Evolutionary conservation across 495 filamentous ascomycete genomes (phyloP).

Genomic region (Apodospora peruviana): DNA sequence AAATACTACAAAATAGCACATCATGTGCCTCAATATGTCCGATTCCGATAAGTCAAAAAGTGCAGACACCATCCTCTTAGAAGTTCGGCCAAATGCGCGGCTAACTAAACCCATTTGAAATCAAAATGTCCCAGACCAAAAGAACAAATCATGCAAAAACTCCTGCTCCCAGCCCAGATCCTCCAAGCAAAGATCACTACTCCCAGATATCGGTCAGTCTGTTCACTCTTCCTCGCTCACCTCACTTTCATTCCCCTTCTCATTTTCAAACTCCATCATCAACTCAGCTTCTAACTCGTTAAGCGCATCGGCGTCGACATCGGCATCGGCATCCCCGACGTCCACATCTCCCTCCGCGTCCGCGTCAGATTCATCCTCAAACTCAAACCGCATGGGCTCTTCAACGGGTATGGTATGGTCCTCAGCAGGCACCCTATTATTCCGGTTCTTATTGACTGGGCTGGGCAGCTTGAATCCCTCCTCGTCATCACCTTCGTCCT

Average conservation of each 20-base stretch:
- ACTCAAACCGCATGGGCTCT: conserved; percentile 5
- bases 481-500: conserved; percentile 22
- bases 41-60: too few species aligned
- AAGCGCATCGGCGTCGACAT: conserved; percentile 20
- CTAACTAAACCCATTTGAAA: too few species aligned
- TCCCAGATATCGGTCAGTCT: too few species aligned
- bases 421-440: not conserved
- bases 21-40: too few species aligned
- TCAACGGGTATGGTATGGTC: not conserved
- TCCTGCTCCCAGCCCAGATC: too few species aligned
- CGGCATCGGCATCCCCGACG: conserved; percentile 12
- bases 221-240: conserved; percentile 32
- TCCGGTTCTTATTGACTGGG: conserved; percentile 22
- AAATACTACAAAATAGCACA: too few species aligned
- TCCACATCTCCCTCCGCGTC: conserved; percentile 24
- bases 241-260: conserved; percentile 19
- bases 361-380: conserved; percentile 18
- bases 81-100: too few species aligned
- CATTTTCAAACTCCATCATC: conserved; percentile 26
- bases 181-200: too few species aligned
- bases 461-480: conserved; percentile 28
- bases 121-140: too few species aligned
- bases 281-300: conserved; percentile 35
- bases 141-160: too few species aligned
- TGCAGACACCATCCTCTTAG: too few species aligned